phyloP scores from a whole-genome alignment of 1,284 basidiomycete species.

The Serendipita sp. region DNA sequence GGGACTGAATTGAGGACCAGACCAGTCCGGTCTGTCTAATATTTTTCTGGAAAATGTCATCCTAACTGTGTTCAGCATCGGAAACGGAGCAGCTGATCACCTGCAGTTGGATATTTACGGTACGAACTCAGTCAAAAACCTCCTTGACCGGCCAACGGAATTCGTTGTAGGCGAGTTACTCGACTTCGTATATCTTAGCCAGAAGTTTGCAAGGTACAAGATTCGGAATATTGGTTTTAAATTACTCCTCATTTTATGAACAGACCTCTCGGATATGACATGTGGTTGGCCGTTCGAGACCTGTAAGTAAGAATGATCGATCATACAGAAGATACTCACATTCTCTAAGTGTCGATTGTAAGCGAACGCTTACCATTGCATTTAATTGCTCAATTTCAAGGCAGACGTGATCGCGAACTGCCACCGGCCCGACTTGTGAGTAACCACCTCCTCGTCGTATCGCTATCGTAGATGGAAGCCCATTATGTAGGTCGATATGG shows the following conservation, averaged over 20 bases:
- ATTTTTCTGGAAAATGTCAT: neutral
- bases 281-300: slow-evolving; percentile 59
- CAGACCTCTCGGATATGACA: slow-evolving; percentile 28
- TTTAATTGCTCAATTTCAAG: neutral
- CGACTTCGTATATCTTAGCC: slow-evolving; percentile 86
- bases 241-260: neutral
- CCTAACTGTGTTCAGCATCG: slow-evolving; percentile 38
- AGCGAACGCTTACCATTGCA: slow-evolving; percentile 16
- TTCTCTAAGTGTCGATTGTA: slow-evolving; percentile 48
- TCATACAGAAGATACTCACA: neutral
- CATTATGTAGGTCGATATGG: slow-evolving; percentile 50
- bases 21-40: slow-evolving; percentile 40
- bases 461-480: slow-evolving; percentile 13
- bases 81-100: slow-evolving; percentile 82
- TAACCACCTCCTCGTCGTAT: slow-evolving; percentile 16
- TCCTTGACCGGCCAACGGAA: slow-evolving; percentile 62
- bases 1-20: slow-evolving; percentile 2
- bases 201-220: slow-evolving; percentile 49
- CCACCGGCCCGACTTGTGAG: slow-evolving; percentile 61
- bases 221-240: neutral
- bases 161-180: neutral
- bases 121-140: slow-evolving; percentile 40
- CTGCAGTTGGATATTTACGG: slow-evolving; percentile 53
- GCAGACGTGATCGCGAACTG: slow-evolving; percentile 52
- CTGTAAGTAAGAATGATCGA: slow-evolving; percentile 34